Conservation (phyloP, 2,329 filamentous ascomycete genomes). For the Colletotrichum musae region DNA sequence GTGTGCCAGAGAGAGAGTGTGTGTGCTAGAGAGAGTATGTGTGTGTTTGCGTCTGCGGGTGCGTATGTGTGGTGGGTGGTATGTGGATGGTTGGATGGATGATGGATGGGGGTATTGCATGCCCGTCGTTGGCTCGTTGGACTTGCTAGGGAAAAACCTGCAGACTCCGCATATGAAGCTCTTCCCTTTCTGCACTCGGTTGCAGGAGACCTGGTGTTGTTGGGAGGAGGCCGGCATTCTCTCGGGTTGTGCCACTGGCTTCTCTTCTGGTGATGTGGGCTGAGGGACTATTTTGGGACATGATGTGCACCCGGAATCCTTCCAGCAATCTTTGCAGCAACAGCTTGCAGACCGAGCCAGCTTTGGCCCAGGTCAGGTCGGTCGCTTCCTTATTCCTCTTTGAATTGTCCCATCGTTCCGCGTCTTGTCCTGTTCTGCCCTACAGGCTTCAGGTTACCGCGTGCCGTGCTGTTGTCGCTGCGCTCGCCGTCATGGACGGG, state of each 20-base stretch:
- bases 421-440: conserved; percentile 8
- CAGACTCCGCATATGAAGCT: conserved; percentile 31
- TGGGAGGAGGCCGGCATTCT: conserved; percentile 29
- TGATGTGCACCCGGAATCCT: conserved; percentile 37
- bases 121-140: conserved; percentile 34
- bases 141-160: conserved; percentile 25
- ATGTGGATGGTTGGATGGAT: conserved; percentile 11
- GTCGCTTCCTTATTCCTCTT: conserved; percentile 25
- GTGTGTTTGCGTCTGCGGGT: not conserved
- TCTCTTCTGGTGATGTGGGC: conserved; percentile 28
- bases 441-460: too few relatives aligned
- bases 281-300: conserved; percentile 40
- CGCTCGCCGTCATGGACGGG: not conserved
- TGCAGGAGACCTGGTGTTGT: conserved; percentile 37
- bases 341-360: conserved; percentile 18
- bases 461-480: not conserved
- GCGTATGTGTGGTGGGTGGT: conserved; percentile 15
- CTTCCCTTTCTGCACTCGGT: conserved; percentile 34
- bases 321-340: conserved; percentile 25
- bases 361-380: conserved; percentile 22
- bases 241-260: conserved; percentile 37
- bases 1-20: not conserved
- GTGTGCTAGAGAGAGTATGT: not conserved
- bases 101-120: conserved; percentile 17
- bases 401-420: conserved; percentile 3